A percentile compares a stretch with the other conserved stretches of the same genome.
Evolutionary conservation across 148 eudicot species (phyloP).

Genomic region (Fagopyrum esculentum): DNA sequence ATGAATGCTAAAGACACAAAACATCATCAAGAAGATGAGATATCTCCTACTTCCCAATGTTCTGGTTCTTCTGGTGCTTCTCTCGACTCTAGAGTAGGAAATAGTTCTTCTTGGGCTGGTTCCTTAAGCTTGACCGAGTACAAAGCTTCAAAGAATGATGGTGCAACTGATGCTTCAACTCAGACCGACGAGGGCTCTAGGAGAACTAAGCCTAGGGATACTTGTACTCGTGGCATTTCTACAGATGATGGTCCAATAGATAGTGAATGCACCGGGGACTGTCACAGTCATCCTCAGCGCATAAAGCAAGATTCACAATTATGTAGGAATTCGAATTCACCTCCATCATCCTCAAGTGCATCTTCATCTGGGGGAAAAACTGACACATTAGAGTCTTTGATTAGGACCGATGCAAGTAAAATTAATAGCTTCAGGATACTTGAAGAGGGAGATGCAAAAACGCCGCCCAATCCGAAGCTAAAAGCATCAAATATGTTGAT

Average conservation of each 20-base stretch:
- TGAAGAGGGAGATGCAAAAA: constrained; percentile 30
- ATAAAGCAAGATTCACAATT: constrained; percentile 30
- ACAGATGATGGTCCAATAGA: constrained; percentile 56
- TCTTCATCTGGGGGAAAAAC: constrained; percentile 49
- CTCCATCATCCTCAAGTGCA: constrained; percentile 61
- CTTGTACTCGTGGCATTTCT: constrained; percentile 68
- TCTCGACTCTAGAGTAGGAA: constrained; percentile 57
- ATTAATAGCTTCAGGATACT: constrained; percentile 52
- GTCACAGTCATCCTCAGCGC: constrained; percentile 16
- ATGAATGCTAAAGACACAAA: constrained; percentile 53
- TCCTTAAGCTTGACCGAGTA: constrained; percentile 63
- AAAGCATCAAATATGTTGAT: constrained; percentile 68
- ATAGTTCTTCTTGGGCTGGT: constrained; percentile 54
- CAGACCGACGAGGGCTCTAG: constrained; percentile 48
- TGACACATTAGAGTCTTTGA: constrained; percentile 72
- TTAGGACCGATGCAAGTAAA: constrained; percentile 75
- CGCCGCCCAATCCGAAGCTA: constrained; percentile 34
- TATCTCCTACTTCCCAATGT: constrained; percentile 53
- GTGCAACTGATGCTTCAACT: constrained; percentile 76
- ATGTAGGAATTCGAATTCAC: constrained; percentile 32
- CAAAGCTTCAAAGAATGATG: constrained; percentile 44
- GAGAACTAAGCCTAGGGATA: constrained; percentile 34
- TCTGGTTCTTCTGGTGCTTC: constrained; percentile 58
- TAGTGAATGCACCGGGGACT: constrained; percentile 26
- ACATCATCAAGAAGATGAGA: constrained; percentile 59